Base-by-base conservation (phyloP, 257 asterid species). In the Sherardia arvensis region DNA sequence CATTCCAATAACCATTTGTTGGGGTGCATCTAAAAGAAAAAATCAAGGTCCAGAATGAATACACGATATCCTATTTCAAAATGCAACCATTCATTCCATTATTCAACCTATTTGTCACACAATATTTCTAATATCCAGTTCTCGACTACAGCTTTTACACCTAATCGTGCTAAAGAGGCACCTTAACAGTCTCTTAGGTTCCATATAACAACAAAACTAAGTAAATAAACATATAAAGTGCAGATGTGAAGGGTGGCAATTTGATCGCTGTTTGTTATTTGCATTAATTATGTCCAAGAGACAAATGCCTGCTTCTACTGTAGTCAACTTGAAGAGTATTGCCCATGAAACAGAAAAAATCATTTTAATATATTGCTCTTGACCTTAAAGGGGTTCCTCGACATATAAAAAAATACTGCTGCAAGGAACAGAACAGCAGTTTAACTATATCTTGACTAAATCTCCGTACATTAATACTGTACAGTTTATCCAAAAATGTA, bases 1-100 rank as follows among this genome's bases (percentile, higher is more conserved):
- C 99, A 93, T 93, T 70, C 83, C 83, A 73, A 93, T 63, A 65
- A 84, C 90, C 1, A 76, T 71, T 73, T 93, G 95, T 62, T 70
- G 75, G 62, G 92, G 82, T 75, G 71, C 67, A 66, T 80, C 99
- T 93, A 94, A 78, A 81, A 62, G 61, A 61, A 76, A 61, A 76
- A 53, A 79, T 26, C 48, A 70, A 45, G 58, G 47, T 49, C 73
- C 25, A 45, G 22, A 58, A 64, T 65, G 14, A 58, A 69, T 6
- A 58, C 57, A 34, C 14, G 48, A 47, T 22, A 22, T 21, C 55
- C 27, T 27, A 43, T 12, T 21, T 61, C n/a, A 8, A n/a, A 55
- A 14, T 5, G 66, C 12, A 32, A 61, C 4, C 6, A 22, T 22
- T 68, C 28, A 20, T 53, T 20, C 58, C 26, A 38, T 27, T 2